Evolutionary conservation across 805 yeast genomes (phyloP), one percentile per base, ranked within the genome.

Genomic region (Saturnispora ahearnii): DNA sequence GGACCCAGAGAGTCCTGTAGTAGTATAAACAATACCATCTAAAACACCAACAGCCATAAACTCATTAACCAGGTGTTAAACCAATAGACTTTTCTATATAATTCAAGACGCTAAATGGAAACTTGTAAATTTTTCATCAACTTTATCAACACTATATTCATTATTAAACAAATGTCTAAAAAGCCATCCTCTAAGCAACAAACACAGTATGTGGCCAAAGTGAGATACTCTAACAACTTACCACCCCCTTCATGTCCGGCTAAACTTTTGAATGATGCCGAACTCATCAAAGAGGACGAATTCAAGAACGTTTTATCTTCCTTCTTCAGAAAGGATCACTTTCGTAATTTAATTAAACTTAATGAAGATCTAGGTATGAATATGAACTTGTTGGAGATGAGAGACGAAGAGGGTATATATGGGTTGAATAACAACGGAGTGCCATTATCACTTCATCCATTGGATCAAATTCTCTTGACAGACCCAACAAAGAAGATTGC

Each of bases 181-280:
- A 38, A 38, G 13, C 42, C 42, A 38, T 22, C 30, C 12, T 12
- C 30, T 8, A 54, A 51, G 48, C 47, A 53, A 9, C 41, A 48
- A 9, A 50, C 53, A 4, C 57, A 54, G 31, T 85, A 82, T 60
- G 80, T 85, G 50, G 95, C 95, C 43, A 83, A 84, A 57, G 78
- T 85, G 48, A 77, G 95, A 61, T 91, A 89, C 65, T 79, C 79
- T 52, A 93, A 93, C 64, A 85, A 80, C 59, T 73, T 93, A 24
- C 99, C 99, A 5, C 90, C 96, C 2, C 98, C 98, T 9, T 84
- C 91, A 24, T 74, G 93, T 53, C 88, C 96, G 43, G 97, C 99
- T 30, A 87, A 85, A 63, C 74, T 90, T 50, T 66, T 93, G 48
- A 77, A 81, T 45, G 54, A 62, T 10, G 51, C 52, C 8, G 34